These are phyloP conservation scores for Boletus insuetus DNA, from an alignment of 768 basidiomycete species.

Conservation along the genomic window DNA sequence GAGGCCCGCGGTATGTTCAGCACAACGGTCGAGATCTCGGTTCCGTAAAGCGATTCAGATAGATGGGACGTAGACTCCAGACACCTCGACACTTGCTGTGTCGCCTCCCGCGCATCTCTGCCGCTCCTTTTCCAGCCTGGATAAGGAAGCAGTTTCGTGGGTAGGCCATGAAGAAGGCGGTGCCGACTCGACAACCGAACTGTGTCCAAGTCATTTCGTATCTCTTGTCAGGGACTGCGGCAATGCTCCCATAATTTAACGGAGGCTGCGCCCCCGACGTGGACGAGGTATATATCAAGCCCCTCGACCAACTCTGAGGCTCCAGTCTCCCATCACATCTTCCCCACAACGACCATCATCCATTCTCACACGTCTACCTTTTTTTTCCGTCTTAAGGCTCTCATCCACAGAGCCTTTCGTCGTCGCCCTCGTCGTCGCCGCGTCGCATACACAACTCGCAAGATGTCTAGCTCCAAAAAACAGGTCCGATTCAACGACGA, in stretches of 20 bases:
- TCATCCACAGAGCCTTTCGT: conserved; percentile 9
- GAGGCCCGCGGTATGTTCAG: no score
- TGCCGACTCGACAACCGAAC: conserved; percentile 17
- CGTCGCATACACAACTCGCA: conserved; percentile 2
- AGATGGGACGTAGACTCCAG: conserved; percentile 4
- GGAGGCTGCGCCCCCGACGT: conserved; percentile 29
- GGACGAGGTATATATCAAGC: conserved; percentile 16
- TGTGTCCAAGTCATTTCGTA: conserved; percentile 12
- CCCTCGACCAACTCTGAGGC: background rate
- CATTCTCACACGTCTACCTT: conserved; percentile 18
- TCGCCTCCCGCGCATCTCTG: background rate
- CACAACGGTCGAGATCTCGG: background rate
- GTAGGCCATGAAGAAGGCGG: conserved; percentile 1
- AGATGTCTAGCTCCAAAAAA: conserved; percentile 21
- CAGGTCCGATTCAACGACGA: conserved; percentile 34
- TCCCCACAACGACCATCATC: conserved; percentile 11
- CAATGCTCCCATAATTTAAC: conserved; percentile 23
- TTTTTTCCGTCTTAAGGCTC: conserved; percentile 10
- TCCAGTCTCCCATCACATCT: conserved; percentile 1
- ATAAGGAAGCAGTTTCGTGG: conserved; percentile 22
- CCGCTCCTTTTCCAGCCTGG: background rate
- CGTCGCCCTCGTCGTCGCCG: conserved; percentile 9
- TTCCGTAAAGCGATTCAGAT: background rate
- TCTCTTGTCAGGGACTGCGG: conserved; percentile 17
- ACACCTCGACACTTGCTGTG: conserved; percentile 16